phyloP scores from a whole-genome alignment of 345 rosid genomes.

The Excoecaria agallocha region DNA sequence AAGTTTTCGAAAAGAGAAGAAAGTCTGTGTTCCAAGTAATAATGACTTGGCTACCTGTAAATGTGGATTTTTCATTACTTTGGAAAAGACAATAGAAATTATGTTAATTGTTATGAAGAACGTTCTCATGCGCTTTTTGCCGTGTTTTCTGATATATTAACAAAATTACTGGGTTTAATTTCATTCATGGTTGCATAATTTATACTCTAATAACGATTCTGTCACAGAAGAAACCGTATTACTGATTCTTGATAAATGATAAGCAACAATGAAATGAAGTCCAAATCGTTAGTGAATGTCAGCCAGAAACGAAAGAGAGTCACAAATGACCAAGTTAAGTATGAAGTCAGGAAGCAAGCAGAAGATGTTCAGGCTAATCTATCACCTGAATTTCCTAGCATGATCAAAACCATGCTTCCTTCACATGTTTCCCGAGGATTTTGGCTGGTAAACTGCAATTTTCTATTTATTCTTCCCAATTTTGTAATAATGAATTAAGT shows the following conservation, averaged over 20 bases:
- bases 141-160: too few species aligned
- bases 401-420: slow-evolving; percentile 53
- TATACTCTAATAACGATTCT: background rate
- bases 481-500: slow-evolving; percentile 25
- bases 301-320: slow-evolving; percentile 12
- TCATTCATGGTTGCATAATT: background rate
- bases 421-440: slow-evolving; percentile 33
- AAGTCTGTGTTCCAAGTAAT: too few species aligned
- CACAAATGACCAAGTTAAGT: slow-evolving; percentile 19
- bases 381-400: slow-evolving; percentile 48
- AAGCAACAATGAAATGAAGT: slow-evolving; percentile 1
- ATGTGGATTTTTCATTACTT: too few species aligned
- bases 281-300: slow-evolving; percentile 1
- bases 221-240: background rate
- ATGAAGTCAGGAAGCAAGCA: slow-evolving; percentile 43
- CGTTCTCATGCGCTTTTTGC: too few species aligned
- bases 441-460: slow-evolving; percentile 20
- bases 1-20: too few species aligned
- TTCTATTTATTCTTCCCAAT: background rate
- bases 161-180: background rate
- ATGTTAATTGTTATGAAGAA: too few species aligned
- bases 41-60: too few species aligned
- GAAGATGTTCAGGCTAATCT: slow-evolving; percentile 49
- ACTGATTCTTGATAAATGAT: slow-evolving; percentile 4
- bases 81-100: too few species aligned